Conservation (phyloP, 140 eudicot genomes). For the Anethum foeniculum region DNA sequence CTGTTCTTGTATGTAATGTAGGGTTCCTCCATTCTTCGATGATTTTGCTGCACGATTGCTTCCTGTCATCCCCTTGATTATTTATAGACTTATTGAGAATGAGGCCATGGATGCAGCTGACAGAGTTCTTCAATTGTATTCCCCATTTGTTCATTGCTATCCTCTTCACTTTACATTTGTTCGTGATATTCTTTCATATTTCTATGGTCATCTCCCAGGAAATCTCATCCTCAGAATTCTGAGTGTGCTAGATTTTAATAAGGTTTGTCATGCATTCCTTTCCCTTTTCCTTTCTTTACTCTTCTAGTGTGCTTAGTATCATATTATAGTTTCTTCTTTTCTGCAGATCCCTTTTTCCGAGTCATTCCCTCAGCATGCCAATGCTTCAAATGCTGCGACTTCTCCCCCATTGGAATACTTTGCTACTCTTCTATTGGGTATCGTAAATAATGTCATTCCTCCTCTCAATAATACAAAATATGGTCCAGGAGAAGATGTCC, state of each 20-base stretch:
- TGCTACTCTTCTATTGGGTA: constrained; percentile 48
- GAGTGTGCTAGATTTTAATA: constrained; percentile 57
- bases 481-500: constrained; percentile 37
- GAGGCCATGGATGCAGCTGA: constrained; percentile 82
- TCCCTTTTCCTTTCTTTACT: background rate
- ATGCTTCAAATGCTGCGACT: constrained; percentile 43
- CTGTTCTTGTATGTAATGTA: constrained; percentile 18
- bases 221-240: constrained; percentile 72
- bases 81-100: constrained; percentile 78
- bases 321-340: constrained; percentile 9
- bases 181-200: constrained; percentile 87
- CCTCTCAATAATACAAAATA: constrained; percentile 44
- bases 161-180: constrained; percentile 81
- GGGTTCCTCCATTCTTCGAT: constrained; percentile 81
- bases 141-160: constrained; percentile 60
- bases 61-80: constrained; percentile 77
- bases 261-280: constrained; percentile 32
- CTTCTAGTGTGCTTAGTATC: background rate
- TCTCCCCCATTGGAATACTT: constrained; percentile 74
- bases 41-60: constrained; percentile 85
- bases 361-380: constrained; percentile 55
- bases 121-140: constrained; percentile 71
- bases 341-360: constrained; percentile 77
- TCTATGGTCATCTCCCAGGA: constrained; percentile 82
- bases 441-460: constrained; percentile 71